Evolutionary conservation across 257 asterid genomes (phyloP).

Genomic region (Buddleja alternifolia): DNA sequence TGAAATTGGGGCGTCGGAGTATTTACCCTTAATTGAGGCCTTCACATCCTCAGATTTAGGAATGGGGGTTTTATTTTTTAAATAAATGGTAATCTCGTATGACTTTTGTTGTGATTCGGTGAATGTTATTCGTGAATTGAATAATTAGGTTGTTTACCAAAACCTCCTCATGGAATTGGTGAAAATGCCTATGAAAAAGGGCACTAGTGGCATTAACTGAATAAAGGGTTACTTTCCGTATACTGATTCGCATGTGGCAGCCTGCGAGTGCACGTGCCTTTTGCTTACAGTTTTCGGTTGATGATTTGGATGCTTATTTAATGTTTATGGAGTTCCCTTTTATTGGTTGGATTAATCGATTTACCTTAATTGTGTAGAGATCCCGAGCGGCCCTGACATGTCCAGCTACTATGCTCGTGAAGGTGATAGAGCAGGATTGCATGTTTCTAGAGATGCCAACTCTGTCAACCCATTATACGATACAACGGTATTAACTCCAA

Average conservation of each 20-base stretch:
- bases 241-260: neutral
- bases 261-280: neutral
- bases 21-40: neutral
- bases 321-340: neutral
- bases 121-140: neutral
- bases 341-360: constrained; percentile 8
- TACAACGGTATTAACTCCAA: constrained; percentile 52
- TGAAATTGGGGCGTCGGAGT: constrained; percentile 9
- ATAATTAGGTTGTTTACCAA: neutral
- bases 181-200: neutral
- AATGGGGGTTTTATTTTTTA: neutral
- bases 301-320: neutral
- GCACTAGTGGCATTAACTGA: neutral
- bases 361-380: constrained; percentile 41
- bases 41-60: constrained; percentile 8
- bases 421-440: constrained; percentile 55
- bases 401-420: constrained; percentile 46
- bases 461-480: constrained; percentile 85
- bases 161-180: neutral
- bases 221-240: neutral
- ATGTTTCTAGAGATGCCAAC: constrained; percentile 58
- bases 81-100: neutral
- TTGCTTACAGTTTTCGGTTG: neutral
- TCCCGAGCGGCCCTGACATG: constrained; percentile 61
- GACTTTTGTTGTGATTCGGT: neutral